These are phyloP conservation scores for Phragmites australis DNA, from an alignment of 176 grass and related monocot genomes.

Conservation along the genomic window DNA sequence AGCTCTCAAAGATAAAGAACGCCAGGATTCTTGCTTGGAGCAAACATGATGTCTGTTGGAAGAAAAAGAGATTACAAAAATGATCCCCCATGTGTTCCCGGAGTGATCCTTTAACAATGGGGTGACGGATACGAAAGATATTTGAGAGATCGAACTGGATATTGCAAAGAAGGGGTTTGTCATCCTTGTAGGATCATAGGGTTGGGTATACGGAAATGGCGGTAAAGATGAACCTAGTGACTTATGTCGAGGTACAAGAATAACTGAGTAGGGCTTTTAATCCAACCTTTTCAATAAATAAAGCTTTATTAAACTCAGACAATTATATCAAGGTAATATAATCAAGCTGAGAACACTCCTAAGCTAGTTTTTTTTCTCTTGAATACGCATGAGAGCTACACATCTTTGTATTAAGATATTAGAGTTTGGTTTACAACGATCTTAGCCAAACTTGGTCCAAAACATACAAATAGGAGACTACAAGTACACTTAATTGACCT, in stretches of 20 bases:
- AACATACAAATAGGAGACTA: no score
- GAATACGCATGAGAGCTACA: no score
- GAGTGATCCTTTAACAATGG: conserved; percentile 37
- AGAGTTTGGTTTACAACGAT: no score
- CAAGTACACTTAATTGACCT: no score
- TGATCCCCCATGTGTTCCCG: conserved; percentile 10
- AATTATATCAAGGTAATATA: no score
- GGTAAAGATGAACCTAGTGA: conserved; percentile 23
- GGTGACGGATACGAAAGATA: conserved; percentile 39
- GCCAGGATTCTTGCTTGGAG: conserved; percentile 51
- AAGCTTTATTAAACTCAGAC: no score
- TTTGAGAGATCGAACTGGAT: background rate
- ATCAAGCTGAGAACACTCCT: no score
- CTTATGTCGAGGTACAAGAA: conserved; percentile 38
- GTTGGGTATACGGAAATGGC: conserved; percentile 14
- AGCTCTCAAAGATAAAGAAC: conserved; percentile 57
- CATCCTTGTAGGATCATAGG: no score
- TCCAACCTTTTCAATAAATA: no score
- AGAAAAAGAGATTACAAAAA: background rate
- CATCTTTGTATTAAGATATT: no score
- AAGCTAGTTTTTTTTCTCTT: no score
- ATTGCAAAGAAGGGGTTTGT: conserved; percentile 24
- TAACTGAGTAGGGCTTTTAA: background rate
- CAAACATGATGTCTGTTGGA: conserved; percentile 27
- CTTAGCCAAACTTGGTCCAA: no score